Evolutionary conservation across 1,284 basidiomycete species (phyloP), one percentile per base, ranked within the genome.

Genomic region (Schizophyllum commune): DNA sequence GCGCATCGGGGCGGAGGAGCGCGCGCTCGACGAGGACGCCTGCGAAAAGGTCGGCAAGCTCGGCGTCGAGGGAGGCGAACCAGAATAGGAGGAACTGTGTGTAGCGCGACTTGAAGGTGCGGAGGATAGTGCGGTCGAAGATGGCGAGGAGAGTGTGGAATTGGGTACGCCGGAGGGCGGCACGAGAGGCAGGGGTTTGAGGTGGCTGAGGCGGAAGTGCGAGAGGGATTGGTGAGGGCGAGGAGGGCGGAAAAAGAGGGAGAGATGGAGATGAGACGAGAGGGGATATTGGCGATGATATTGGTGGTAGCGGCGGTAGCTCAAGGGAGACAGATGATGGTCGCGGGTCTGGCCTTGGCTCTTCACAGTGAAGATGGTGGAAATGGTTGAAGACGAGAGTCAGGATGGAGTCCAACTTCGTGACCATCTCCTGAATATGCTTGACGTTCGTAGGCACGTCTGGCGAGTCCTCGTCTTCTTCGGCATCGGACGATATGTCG

Each of bases 41-140:
- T 62, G 95, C 90, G 71, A 99, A 98, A 61, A 93, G 83, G 72
- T 99, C 96, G 53, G 91, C 86, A 69, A 96, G 98, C 62, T 93
- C 87, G 7, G 89, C 79, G 65, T 96, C 89, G 60, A 97, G 85
- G 0, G 96, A 97, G 21, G 94, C 84, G 70, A 90, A 94, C 88
- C 94, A 96, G 80, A 99, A 99, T 55, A 99, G 71, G 63, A 99
- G 81, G 75, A 99, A 99, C 68, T 99, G 97, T 1, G 95, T 96
- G 72, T 99, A 96, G 53, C 96, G 91, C 0, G 94, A 98, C 71
- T 96, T 94, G 78, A 96, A 96, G 0, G 97, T 99, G 39, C 89
- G 91, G 55, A 99, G 83, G 69, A 99, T 94, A 55, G 89, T 88
- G 39, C 94, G 88, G 69, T 96, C 91, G 70, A 99, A 99, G 66